Percentiles rank a stretch among this genome's conserved stretches.
These are phyloP conservation scores for Penicillium sp. DNA, from an alignment of 2,329 filamentous ascomycete genomes.

Conservation along the genomic window DNA sequence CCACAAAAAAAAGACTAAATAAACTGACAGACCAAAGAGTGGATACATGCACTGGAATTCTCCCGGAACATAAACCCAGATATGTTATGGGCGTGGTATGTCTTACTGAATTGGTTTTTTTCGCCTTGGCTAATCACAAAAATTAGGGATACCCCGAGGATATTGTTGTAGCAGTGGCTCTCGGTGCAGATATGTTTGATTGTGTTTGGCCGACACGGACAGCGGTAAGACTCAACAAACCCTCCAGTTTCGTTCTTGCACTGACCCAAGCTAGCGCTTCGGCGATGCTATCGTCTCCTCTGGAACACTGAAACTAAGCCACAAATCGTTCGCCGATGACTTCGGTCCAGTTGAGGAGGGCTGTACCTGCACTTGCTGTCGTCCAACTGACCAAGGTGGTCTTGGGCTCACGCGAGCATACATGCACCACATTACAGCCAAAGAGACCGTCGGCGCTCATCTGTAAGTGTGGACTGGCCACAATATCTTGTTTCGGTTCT, in stretches of 20 bases:
- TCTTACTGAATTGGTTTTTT: neutral
- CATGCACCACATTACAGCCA: constrained; percentile 85
- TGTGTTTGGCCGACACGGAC: constrained; percentile 98
- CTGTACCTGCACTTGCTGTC: constrained; percentile 79
- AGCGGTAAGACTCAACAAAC: constrained; percentile 55
- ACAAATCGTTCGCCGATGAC: constrained; percentile 72
- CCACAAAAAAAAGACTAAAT: neutral
- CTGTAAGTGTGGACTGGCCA: constrained; percentile 41
- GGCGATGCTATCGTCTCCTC: constrained; percentile 84
- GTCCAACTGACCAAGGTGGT: constrained; percentile 63
- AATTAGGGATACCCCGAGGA: constrained; percentile 85
- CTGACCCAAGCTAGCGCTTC: constrained; percentile 60
- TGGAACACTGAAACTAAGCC: constrained; percentile 82
- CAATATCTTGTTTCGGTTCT: constrained; percentile 6
- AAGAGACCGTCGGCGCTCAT: constrained; percentile 90
- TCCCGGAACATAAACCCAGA: constrained; percentile 89
- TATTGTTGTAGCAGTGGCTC: constrained; percentile 84
- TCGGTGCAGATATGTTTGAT: constrained; percentile 99
- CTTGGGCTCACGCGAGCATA: constrained; percentile 84
- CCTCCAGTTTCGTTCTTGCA: neutral
- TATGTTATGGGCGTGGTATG: constrained; percentile 95
- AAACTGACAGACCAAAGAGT: constrained; percentile 51
- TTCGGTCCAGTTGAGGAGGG: constrained; percentile 80
- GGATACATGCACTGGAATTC: constrained; percentile 74
- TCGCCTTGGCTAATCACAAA: neutral